Evolutionary conservation across 2,329 filamentous ascomycete genomes (phyloP), one percentile per base, ranked within the genome.

Genomic region (Verticillium nubilum): DNA sequence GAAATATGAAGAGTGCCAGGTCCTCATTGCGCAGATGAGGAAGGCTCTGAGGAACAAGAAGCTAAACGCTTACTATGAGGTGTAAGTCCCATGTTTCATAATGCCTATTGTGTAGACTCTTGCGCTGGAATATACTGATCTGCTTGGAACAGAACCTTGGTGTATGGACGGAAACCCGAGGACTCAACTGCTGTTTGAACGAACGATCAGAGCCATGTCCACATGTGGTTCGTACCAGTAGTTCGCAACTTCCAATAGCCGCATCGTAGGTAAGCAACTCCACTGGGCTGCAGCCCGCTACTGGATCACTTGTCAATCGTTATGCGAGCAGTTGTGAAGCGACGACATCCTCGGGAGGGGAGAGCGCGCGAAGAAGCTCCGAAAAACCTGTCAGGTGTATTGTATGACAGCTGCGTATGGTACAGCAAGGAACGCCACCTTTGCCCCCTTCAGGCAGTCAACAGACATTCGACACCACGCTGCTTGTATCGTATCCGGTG

Each of bases 11-110:
- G 61, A 67, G 25, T 63, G 68, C 3, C 64, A 67, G 55, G 52
- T 64, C 0, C 67, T 71, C 9, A 60, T 69, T 2, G 60, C 63
- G 17, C 62, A 67, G 29, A 71, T 69, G 64, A 63, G 68, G 15
- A 54, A 42, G 13, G 61, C 61, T 28, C 28, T 57, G 4, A 59
- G 57, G 52, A 62, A 52, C 4, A 62, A 37, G 37, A 33, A 54
- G 2, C 61, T 61, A 33, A 59, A 56, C 52, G 27, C 26, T 2
- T 62, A 55, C 29, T 59, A 55, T 10, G 59, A 62, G 35, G 58
- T 58, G 59, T 62, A 37, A 31, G 59, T 25, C n/a, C 47, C 47
- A 47, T 28, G 19, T 7, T 3, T 57, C 13, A 23, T 27, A 29
- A 23, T 42, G 29, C 17, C 25, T 52, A 10, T 52, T 25, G n/a